Evolutionary conservation across 1,284 basidiomycete species (phyloP).

Genomic region (Melanopsichium pennsylvanicum): DNA sequence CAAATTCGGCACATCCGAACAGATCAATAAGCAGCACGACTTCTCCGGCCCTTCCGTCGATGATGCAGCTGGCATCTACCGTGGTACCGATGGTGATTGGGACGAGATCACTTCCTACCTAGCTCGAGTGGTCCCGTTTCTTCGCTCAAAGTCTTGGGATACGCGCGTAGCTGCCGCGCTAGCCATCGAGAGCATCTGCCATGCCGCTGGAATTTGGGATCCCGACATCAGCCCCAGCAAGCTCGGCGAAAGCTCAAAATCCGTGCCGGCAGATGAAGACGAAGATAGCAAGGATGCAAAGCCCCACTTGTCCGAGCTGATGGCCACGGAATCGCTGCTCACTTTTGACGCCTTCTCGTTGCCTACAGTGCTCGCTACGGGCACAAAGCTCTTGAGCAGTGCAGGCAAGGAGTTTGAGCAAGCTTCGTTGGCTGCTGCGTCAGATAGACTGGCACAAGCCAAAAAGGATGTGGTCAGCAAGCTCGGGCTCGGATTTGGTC

Average conservation of each 20-base stretch:
- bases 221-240: slow-evolving; percentile 44
- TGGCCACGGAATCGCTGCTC: slow-evolving; percentile 37
- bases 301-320: slow-evolving; percentile 21
- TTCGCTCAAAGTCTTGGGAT: slow-evolving; percentile 86
- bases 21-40: slow-evolving; percentile 39
- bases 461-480: slow-evolving; percentile 75
- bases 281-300: slow-evolving; percentile 25
- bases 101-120: slow-evolving; percentile 68
- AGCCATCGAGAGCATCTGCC: slow-evolving; percentile 84
- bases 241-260: slow-evolving; percentile 38
- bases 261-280: slow-evolving; percentile 13
- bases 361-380: slow-evolving; percentile 76
- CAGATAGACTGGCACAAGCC: slow-evolving; percentile 77
- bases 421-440: slow-evolving; percentile 54
- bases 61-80: slow-evolving; percentile 33
- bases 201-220: slow-evolving; percentile 81
- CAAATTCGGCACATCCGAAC: slow-evolving; percentile 43
- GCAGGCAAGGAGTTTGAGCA: slow-evolving; percentile 81
- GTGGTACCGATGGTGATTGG: slow-evolving; percentile 74
- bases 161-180: slow-evolving; percentile 83
- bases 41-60: slow-evolving; percentile 27
- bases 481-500: slow-evolving; percentile 72
- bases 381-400: slow-evolving; percentile 80
- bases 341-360: slow-evolving; percentile 70
- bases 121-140: slow-evolving; percentile 79